Evolutionary conservation across 2,329 filamentous ascomycete genomes (phyloP).

Genomic region (Purpureocillium takamizusanense): DNA sequence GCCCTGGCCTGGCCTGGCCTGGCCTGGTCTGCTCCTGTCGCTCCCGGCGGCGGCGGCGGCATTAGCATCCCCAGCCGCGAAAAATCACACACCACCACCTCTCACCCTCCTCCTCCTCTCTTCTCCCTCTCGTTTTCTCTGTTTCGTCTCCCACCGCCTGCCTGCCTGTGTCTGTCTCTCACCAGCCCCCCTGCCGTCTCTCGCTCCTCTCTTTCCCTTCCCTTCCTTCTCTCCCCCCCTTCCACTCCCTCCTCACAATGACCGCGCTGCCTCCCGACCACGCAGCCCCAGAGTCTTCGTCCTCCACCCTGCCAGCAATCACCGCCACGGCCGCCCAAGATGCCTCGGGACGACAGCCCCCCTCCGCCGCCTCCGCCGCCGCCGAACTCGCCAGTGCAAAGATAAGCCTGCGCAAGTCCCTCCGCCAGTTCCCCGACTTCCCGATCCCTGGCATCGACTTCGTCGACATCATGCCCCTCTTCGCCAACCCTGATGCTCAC

Average conservation of each 20-base stretch:
- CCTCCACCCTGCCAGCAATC: constrained; percentile 14
- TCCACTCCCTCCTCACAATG: constrained; percentile 24
- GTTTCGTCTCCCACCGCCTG: neutral
- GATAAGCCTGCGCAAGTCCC: constrained; percentile 60
- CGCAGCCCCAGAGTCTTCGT: constrained; percentile 9
- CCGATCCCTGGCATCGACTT: constrained; percentile 88
- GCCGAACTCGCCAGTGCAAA: constrained; percentile 59
- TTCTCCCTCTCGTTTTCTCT: neutral
- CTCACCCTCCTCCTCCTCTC: too few relatives aligned
- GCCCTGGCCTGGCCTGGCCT: too few relatives aligned
- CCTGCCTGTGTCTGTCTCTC: neutral
- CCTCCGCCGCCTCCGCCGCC: constrained; percentile 52
- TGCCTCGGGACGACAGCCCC: constrained; percentile 55
- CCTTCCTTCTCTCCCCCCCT: constrained; percentile 15
- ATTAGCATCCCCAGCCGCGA: constrained; percentile 1
- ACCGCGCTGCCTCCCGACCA: constrained; percentile 16
- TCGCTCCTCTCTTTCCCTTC: constrained; percentile 14
- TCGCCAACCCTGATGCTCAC: constrained; percentile 69
- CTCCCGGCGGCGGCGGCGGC: neutral
- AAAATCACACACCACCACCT: constrained; percentile 1
- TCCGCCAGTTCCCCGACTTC: constrained; percentile 88
- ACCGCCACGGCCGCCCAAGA: constrained; percentile 31
- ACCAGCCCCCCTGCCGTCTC: constrained; percentile 12
- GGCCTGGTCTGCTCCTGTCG: too few relatives aligned
- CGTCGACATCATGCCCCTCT: constrained; percentile 96